phyloP scores from a whole-genome alignment of 768 basidiomycete genomes.

The Leccinellum luteum region DNA sequence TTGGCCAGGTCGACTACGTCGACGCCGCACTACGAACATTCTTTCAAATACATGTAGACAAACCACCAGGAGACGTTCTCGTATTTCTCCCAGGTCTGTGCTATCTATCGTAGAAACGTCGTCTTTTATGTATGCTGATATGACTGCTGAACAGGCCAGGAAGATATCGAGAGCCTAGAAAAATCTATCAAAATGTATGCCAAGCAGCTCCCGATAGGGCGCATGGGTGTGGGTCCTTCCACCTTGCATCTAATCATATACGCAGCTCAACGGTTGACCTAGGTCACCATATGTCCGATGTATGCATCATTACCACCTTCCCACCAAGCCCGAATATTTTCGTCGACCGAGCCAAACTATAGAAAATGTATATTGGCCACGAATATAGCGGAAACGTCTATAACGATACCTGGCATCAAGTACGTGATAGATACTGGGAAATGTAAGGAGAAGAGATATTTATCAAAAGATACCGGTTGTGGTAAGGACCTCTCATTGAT shows the following conservation, averaged over 20 bases:
- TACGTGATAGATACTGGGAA: constrained; percentile 97
- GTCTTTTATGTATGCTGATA: neutral
- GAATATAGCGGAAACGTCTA: constrained; percentile 97
- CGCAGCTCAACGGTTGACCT: constrained; percentile 6
- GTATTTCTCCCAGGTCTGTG: constrained; percentile 83
- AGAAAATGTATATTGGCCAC: constrained; percentile 95
- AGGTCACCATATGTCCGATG: constrained; percentile 79
- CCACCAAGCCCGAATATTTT: constrained; percentile 79
- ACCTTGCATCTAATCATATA: neutral
- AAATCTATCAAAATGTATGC: constrained; percentile 70
- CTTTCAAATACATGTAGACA: constrained; percentile 87
- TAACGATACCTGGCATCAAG: constrained; percentile 93
- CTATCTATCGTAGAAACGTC: neutral
- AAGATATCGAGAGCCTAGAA: constrained; percentile 90
- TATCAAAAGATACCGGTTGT: constrained; percentile 66
- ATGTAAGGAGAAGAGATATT: constrained; percentile 90
- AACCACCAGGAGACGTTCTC: constrained; percentile 82
- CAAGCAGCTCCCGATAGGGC: constrained; percentile 61
- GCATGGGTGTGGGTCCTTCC: constrained; percentile 43
- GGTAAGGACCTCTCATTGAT: constrained; percentile 37
- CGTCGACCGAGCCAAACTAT: constrained; percentile 55
- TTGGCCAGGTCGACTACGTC: constrained; percentile 77
- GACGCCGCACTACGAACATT: constrained; percentile 90
- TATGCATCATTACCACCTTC: constrained; percentile 81
- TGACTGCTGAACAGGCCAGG: constrained; percentile 60